phyloP scores from a whole-genome alignment of 164 flowering plant genomes.

The Vitis rotundifolia region DNA sequence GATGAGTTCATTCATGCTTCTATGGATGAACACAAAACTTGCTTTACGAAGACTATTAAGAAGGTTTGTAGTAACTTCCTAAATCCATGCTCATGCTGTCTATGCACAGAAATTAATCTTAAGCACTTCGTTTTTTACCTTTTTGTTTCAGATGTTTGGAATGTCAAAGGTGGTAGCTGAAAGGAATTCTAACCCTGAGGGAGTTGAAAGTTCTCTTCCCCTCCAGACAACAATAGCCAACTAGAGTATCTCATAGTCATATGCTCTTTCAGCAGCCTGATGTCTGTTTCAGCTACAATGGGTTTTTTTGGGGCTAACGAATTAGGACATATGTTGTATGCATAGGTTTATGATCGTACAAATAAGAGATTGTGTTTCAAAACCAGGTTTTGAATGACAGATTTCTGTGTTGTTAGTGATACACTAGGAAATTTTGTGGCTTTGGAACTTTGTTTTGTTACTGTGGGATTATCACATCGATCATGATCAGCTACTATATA shows the following conservation, averaged over 20 bases:
- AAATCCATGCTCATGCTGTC: background rate
- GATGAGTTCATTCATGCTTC: constrained; percentile 92
- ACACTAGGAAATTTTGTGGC: too few relatives aligned
- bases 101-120: background rate
- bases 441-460: too few relatives aligned
- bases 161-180: constrained; percentile 81
- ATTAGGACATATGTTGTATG: too few relatives aligned
- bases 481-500: too few relatives aligned
- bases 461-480: too few relatives aligned
- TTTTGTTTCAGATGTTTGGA: constrained; percentile 70
- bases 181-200: constrained; percentile 45
- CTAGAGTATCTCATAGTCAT: constrained; percentile 16
- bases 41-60: constrained; percentile 81
- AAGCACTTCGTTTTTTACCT: too few relatives aligned
- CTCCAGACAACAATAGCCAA: constrained; percentile 51
- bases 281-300: background rate
- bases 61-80: constrained; percentile 48
- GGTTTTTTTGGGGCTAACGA: too few relatives aligned
- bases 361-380: too few relatives aligned
- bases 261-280: background rate
- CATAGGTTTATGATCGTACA: too few relatives aligned
- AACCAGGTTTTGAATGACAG: too few relatives aligned
- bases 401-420: too few relatives aligned
- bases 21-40: constrained; percentile 86
- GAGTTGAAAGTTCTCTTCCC: constrained; percentile 71